Evolutionary conservation across 2,329 filamentous ascomycete genomes (phyloP), one percentile per base, ranked within the genome.

Genomic region (Cercospora citrullina): DNA sequence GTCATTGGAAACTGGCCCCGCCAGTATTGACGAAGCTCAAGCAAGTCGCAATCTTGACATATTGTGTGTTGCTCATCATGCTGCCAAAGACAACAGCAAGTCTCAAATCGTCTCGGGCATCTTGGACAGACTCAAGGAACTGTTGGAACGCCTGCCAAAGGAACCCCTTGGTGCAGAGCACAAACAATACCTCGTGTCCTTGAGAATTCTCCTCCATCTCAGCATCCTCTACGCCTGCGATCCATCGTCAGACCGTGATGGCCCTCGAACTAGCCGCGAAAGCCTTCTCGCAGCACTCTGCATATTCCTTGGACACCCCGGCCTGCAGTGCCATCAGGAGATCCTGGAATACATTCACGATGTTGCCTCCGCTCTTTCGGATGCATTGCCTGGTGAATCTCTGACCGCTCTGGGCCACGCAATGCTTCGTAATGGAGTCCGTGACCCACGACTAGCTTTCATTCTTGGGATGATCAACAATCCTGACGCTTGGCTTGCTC

Each of bases 301-400:
- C 62, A 68, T 75, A 3, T 71, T 84, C 7, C 73, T 83, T 26
- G 72, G 75, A 14, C 77, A 82, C 58, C 76, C 80, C 0, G 72
- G 71, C 10, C 72, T 84, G n/a, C 77, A 79, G 61, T 65, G 68
- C 7, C 77, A 77, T 36, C 78, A 77, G 12, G 67, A 70, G 2
- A 77, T 78, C 5, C 73, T 78, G 1, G 80, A 83, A 66, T 78
- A 80, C 67, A 71, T 83, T 21, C 80, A 82, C 70, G 83, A 84
- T 68, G 77, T 83, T 6, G 77, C 81, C 16, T 76, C 79, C 1
- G 69, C 78, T 23, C 73, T 84, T 14, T 80, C 80, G 16, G 83
- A 84, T 64, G 72, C 70, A 42, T 69, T 84, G 5, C 76, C 80
- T 0, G 76, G 80, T 28, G 79, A 81, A 23, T 73, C 77, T 5